Evolutionary conservation across 1,139 yeast species (phyloP).

Genomic region (Pichia sp.): DNA sequence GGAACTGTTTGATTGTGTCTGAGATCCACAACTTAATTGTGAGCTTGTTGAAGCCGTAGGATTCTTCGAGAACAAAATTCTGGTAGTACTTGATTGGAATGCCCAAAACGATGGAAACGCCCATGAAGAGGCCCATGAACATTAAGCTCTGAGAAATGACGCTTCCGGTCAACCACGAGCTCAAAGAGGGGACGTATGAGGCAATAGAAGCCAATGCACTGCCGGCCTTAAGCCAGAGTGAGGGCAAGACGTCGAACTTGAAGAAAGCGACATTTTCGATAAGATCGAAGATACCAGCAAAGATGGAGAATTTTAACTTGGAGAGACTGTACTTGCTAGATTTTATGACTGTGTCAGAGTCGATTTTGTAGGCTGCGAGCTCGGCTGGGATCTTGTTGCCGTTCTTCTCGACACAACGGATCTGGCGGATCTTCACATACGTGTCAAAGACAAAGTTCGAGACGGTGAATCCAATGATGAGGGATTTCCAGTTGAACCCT

Average conservation of each 20-base stretch:
- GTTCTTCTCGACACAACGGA: constrained; percentile 52
- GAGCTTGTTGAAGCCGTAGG: constrained; percentile 86
- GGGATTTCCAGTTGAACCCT: constrained; percentile 69
- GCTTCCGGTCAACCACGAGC: constrained; percentile 15
- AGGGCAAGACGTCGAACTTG: constrained; percentile 62
- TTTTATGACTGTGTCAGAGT: constrained; percentile 68
- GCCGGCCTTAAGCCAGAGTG: constrained; percentile 55
- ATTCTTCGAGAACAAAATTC: constrained; percentile 86
- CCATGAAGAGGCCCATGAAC: constrained; percentile 50
- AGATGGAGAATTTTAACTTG: constrained; percentile 67
- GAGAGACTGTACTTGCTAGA: constrained; percentile 79
- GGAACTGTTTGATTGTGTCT: constrained; percentile 61
- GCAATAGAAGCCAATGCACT: constrained; percentile 22
- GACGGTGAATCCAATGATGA: constrained; percentile 69
- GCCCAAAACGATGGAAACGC: constrained; percentile 48
- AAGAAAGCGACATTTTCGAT: constrained; percentile 55
- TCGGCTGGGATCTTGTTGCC: constrained; percentile 57
- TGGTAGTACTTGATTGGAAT: constrained; percentile 71
- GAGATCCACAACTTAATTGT: constrained; percentile 66
- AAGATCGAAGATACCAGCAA: constrained; percentile 49
- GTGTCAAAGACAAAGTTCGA: constrained; percentile 74
- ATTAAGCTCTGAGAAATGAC: constrained; percentile 19
- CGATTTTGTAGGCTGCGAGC: constrained; percentile 50
- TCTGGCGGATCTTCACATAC: constrained; percentile 73
- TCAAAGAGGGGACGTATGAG: constrained; percentile 6